These are phyloP conservation scores for Syzygium grande DNA, from an alignment of 345 rosid genomes.

Conservation along the genomic window DNA sequence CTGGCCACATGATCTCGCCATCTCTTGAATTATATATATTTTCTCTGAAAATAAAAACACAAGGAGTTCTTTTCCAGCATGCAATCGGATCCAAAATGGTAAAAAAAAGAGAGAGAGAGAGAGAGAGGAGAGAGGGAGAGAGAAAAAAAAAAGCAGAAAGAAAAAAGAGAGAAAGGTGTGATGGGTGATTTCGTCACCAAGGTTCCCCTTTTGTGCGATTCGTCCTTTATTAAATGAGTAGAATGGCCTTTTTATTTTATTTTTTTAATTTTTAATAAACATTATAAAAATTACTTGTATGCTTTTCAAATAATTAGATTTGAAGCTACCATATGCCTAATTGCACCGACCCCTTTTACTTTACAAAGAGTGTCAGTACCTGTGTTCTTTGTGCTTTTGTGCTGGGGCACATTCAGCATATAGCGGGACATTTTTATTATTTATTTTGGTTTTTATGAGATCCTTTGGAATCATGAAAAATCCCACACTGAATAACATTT, in stretches of 20 bases:
- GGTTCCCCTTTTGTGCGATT: slow-evolving; percentile 3
- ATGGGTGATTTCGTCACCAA: slow-evolving; percentile 21
- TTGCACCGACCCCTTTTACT: background rate
- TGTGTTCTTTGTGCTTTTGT: background rate
- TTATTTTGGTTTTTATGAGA: background rate
- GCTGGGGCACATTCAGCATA: background rate
- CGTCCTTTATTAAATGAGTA: background rate
- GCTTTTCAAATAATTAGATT: background rate
- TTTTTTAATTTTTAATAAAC: background rate
- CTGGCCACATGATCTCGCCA: slow-evolving; percentile 21
- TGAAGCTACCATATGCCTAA: background rate
- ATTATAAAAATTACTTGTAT: background rate
- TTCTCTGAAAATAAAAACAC: background rate
- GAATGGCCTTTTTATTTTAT: background rate
- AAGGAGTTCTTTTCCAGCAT: background rate
- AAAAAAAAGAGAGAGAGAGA: background rate
- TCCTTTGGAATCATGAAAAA: background rate
- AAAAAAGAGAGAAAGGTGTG: background rate
- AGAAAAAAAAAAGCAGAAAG: rapidly evolving
- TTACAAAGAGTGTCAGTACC: background rate
- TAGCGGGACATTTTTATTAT: background rate
- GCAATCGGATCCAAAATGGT: slow-evolving; percentile 17
- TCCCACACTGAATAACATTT: background rate
- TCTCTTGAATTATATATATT: background rate
- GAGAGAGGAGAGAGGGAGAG: background rate